These are phyloP conservation scores for Phytophthora hybrid DNA, from an alignment of 352 stramenopile genomes.

Conservation along the genomic window DNA sequence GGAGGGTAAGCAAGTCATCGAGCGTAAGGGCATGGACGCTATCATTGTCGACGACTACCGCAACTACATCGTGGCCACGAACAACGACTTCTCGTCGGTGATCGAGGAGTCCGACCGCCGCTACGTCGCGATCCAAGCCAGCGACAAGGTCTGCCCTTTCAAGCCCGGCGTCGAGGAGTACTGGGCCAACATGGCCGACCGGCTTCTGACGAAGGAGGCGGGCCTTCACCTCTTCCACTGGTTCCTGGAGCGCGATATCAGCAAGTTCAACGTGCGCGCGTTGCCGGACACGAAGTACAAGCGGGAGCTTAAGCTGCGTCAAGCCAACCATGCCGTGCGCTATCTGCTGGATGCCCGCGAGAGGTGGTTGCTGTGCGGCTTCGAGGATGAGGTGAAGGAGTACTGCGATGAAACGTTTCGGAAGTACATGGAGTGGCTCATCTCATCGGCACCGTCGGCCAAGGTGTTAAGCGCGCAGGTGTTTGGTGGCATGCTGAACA, in stretches of 20 bases:
- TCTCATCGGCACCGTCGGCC: background rate
- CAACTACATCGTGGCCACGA: slow-evolving; percentile 4
- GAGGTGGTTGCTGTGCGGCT: background rate
- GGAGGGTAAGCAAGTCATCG: background rate
- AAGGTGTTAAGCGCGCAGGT: background rate
- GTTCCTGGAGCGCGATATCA: background rate
- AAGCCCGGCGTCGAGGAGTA: background rate
- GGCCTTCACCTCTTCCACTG: slow-evolving; percentile 1
- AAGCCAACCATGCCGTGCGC: background rate
- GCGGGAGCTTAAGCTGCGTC: background rate
- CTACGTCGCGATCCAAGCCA: background rate
- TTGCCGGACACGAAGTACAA: background rate
- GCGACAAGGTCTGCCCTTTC: background rate
- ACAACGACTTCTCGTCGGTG: slow-evolving; percentile 3
- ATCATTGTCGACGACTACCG: no score
- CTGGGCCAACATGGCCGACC: background rate
- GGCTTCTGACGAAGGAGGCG: background rate
- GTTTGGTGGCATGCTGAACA: background rate
- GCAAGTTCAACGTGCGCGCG: background rate
- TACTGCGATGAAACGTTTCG: background rate
- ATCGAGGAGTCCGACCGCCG: background rate
- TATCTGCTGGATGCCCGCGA: background rate
- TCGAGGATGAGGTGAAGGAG: background rate
- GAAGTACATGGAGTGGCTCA: background rate
- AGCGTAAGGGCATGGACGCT: background rate